A percentile compares a stretch with the other conserved stretches of the same genome.
These are phyloP conservation scores for Solanum chacoense DNA, from an alignment of 305 asterid genomes.

Conservation along the genomic window DNA sequence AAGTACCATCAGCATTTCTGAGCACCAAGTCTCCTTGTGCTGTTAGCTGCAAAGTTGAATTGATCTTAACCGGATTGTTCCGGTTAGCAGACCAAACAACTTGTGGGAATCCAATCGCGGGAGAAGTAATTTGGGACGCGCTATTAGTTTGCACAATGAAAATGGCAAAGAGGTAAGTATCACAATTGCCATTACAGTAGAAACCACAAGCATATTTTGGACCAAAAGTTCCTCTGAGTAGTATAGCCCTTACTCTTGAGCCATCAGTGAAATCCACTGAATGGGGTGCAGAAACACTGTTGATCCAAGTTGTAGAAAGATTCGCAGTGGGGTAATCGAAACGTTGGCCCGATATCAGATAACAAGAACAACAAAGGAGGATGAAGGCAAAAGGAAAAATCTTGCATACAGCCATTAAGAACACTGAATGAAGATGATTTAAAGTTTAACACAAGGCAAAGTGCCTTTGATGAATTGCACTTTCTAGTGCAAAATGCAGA, in stretches of 20 bases:
- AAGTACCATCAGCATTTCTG: slow-evolving; percentile 30
- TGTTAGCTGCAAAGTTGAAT: slow-evolving; percentile 27
- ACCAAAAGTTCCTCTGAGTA: slow-evolving; percentile 32
- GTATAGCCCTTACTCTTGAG: slow-evolving; percentile 27
- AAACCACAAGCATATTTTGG: slow-evolving; percentile 39
- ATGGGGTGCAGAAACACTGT: slow-evolving; percentile 23
- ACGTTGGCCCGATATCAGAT: slow-evolving; percentile 15
- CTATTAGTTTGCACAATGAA: slow-evolving; percentile 36
- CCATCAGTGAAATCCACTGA: slow-evolving; percentile 20
- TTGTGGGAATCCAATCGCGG: slow-evolving; percentile 23
- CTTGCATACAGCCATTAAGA: neutral
- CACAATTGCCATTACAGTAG: slow-evolving; percentile 34
- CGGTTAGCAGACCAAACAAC: slow-evolving; percentile 51
- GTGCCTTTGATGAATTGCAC: neutral
- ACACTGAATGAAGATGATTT: neutral
- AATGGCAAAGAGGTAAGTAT: slow-evolving; percentile 22
- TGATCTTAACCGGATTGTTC: slow-evolving; percentile 22
- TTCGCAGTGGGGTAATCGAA: slow-evolving; percentile 32
- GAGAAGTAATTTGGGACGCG: slow-evolving; percentile 14
- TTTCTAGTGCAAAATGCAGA: neutral
- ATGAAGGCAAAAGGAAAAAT: neutral
- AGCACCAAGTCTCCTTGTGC: slow-evolving; percentile 24
- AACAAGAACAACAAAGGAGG: neutral
- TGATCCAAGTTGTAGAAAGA: slow-evolving; percentile 36
- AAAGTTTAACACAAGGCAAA: neutral